Percentiles rank a stretch among this genome's conserved stretches.
These are phyloP conservation scores for Pestalotiopsis sp. DNA, from an alignment of 2,329 filamentous ascomycete genomes.

Conservation along the genomic window DNA sequence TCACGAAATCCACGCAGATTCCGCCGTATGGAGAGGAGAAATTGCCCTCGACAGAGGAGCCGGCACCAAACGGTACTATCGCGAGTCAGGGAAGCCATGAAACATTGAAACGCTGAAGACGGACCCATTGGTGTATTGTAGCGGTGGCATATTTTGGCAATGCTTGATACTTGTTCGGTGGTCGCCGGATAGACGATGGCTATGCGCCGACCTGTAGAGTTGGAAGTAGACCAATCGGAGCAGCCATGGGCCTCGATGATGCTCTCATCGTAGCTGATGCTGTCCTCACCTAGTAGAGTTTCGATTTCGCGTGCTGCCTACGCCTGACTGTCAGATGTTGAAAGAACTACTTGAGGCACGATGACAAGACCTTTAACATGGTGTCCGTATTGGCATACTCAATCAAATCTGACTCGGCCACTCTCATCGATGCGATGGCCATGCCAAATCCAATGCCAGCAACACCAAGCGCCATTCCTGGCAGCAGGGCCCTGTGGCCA, in stretches of 20 bases:
- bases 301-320: conserved; percentile 60
- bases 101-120: conserved; percentile 4
- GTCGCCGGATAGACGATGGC: conserved; percentile 66
- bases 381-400: too few relatives aligned
- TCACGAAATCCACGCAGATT: conserved; percentile 69
- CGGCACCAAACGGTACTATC: conserved; percentile 71
- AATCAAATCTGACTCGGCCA: too few relatives aligned
- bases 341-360: background rate
- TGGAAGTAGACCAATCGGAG: conserved; percentile 73
- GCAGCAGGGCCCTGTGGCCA: too few relatives aligned
- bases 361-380: background rate
- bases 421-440: too few relatives aligned
- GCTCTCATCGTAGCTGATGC: conserved; percentile 65
- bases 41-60: conserved; percentile 72
- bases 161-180: conserved; percentile 65
- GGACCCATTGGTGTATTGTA: conserved; percentile 66
- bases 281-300: conserved; percentile 54
- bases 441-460: too few relatives aligned
- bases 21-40: conserved; percentile 69
- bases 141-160: conserved; percentile 64
- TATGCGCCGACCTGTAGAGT: conserved; percentile 63
- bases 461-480: too few relatives aligned
- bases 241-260: conserved; percentile 67
- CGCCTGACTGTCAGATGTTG: background rate
- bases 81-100: background rate